Evolutionary conservation across 495 filamentous ascomycete species (phyloP).

Genomic region (Thozetella sp.): DNA sequence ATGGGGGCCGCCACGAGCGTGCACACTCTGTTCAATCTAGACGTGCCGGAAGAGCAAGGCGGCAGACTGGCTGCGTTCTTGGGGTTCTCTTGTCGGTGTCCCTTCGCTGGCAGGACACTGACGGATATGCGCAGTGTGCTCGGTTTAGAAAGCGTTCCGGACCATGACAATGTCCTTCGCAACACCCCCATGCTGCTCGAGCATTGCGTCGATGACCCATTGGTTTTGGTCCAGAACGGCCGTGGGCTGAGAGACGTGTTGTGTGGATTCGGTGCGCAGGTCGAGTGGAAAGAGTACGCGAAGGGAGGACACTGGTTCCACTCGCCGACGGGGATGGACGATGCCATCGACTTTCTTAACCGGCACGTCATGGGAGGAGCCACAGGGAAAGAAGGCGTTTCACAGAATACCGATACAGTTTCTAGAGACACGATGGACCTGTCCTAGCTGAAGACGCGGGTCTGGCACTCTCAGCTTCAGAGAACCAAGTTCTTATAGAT

Average conservation of each 20-base stretch:
- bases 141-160: conserved; percentile 13
- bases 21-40: conserved; percentile 33
- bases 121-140: conserved; percentile 23
- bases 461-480: no score
- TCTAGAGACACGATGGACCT: conserved; percentile 4
- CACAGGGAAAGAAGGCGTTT: not conserved
- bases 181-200: conserved; percentile 52
- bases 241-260: conserved; percentile 38
- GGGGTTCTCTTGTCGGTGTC: conserved; percentile 59
- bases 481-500: no score
- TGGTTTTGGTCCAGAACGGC: conserved; percentile 49
- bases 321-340: conserved; percentile 48
- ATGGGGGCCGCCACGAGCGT: conserved; percentile 44
- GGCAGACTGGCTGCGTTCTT: conserved; percentile 41
- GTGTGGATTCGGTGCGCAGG: conserved; percentile 36
- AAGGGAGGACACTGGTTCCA: conserved; percentile 62
- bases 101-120: conserved; percentile 39
- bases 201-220: conserved; percentile 53
- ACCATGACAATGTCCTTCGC: conserved; percentile 17
- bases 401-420: not conserved
- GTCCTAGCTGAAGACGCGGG: no score
- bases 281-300: conserved; percentile 52
- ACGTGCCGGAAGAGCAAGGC: conserved; percentile 12
- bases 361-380: conserved; percentile 6
- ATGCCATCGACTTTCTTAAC: conserved; percentile 46